Evolutionary conservation across 2,329 filamentous ascomycete genomes (phyloP).

Genomic region (Cladosporium sp.): DNA sequence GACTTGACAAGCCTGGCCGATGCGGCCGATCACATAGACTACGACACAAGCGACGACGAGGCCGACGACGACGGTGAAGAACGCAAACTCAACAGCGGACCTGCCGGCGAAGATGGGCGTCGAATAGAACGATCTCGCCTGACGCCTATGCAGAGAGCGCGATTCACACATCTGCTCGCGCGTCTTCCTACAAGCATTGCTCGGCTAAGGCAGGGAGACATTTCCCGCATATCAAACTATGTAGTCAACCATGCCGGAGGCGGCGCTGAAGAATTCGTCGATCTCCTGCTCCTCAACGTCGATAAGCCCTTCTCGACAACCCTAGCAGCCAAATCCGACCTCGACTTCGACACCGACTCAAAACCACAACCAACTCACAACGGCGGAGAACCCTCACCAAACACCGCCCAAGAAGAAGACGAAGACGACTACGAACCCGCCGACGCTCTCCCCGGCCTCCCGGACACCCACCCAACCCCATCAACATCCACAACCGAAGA

Average conservation of each 20-base stretch:
- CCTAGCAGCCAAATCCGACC: constrained; percentile 58
- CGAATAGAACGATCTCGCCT: constrained; percentile 54
- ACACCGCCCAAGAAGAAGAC: constrained; percentile 27
- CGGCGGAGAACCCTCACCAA: constrained; percentile 26
- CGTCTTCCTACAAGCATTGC: constrained; percentile 72
- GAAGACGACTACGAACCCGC: constrained; percentile 37
- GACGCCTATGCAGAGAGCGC: constrained; percentile 77
- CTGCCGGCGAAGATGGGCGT: constrained; percentile 36
- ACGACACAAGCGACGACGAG: constrained; percentile 82
- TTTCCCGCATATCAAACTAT: constrained; percentile 81
- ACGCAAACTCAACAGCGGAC: constrained; percentile 36
- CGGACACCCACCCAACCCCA: background rate
- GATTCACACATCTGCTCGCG: constrained; percentile 76
- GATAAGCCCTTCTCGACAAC: constrained; percentile 70
- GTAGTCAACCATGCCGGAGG: constrained; percentile 80
- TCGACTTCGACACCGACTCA: constrained; percentile 28
- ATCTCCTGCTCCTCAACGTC: constrained; percentile 79
- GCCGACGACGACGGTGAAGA: constrained; percentile 54
- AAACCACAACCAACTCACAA: constrained; percentile 6
- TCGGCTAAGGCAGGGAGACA: constrained; percentile 74
- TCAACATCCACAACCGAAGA: constrained; percentile 44
- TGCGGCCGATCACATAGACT: constrained; percentile 77
- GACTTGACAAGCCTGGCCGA: constrained; percentile 63
- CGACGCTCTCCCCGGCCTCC: constrained; percentile 22
- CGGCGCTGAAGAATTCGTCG: constrained; percentile 86